Evolutionary conservation across 306 rosid species (phyloP), one percentile per base, ranked within the genome.

Genomic region (Fragaria ananassa): DNA sequence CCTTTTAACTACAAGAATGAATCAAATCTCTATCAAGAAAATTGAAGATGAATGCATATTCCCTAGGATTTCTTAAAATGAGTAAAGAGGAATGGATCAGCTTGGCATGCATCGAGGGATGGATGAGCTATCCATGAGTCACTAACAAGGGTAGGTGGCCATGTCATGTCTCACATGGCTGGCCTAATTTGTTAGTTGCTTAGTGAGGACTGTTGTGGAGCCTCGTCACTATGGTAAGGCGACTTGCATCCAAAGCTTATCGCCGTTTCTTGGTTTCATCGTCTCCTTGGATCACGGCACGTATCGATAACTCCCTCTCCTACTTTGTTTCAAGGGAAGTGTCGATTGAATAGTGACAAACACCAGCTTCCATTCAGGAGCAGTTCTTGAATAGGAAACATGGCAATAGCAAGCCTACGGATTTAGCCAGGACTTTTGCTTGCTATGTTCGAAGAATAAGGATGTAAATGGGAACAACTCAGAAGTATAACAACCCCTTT

Each of bases 261-360:
- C 64, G 64, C 64, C 34, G 35, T 61, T n/a, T n/a, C n/a, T n/a
- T 12, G 67, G 67, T 61, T 61, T 61, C 66, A 25, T 14, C 39
- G 31, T 61, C 66, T 3, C 15, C 5, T 27, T n/a, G 15, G 19
- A 60, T 29, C 66, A 60, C 66, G 39, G 9, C 25, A 54, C 25
- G 2, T 27, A 54, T 54, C 13, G 61, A 54, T 8, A n/a, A 54
- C 61, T 54, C 29, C 61, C 64, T 57, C 21, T 56, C 14, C 1
- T 9, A 21, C 2, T 10, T 23, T 56, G 29, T 58, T 27, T 60
- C 15, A 58, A 25, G 35, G 37, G 1, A 23, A 15, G 35, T 4
- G 1, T 27, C 34, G 66, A 2, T 56, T 21, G 5, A 9, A 56
- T 9, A 27, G 15, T 12, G 66, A 27, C 34, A 21, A 57, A 57